phyloP scores from a whole-genome alignment of 768 basidiomycete genomes.

The Xerocomus potaroensis region DNA sequence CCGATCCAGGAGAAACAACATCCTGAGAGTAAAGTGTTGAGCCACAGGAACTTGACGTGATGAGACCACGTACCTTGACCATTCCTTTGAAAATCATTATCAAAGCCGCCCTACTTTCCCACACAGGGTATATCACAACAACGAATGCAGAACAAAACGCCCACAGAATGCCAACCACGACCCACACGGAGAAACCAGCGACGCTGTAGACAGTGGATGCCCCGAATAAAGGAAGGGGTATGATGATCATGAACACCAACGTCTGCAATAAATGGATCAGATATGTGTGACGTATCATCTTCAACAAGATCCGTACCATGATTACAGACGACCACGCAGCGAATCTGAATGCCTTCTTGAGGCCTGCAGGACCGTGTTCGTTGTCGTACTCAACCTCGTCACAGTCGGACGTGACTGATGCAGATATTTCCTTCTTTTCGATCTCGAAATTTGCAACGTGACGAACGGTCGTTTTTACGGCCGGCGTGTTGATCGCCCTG shows the following conservation, averaged over 20 bases:
- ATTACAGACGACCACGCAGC: slow-evolving; percentile 70
- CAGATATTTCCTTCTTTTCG: slow-evolving; percentile 34
- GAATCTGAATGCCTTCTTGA: slow-evolving; percentile 76
- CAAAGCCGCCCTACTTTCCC: slow-evolving; percentile 73
- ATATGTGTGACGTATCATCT: too few species aligned
- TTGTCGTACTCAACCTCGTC: slow-evolving; percentile 40
- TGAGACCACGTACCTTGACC: slow-evolving; percentile 57
- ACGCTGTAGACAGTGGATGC: slow-evolving; percentile 67
- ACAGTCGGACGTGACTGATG: slow-evolving; percentile 35
- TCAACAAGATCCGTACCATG: slow-evolving; percentile 53
- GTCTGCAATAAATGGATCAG: slow-evolving; percentile 42
- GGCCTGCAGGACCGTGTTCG: slow-evolving; percentile 59
- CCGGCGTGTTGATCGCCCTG: slow-evolving; percentile 62
- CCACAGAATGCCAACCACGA: slow-evolving; percentile 80
- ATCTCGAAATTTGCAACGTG: slow-evolving; percentile 27
- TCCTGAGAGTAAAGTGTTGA: slow-evolving; percentile 32
- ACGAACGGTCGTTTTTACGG: slow-evolving; percentile 11
- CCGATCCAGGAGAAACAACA: slow-evolving; percentile 37
- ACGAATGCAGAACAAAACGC: slow-evolving; percentile 68
- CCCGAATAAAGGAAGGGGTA: slow-evolving; percentile 87
- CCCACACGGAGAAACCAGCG: slow-evolving; percentile 72
- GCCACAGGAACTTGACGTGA: neutral
- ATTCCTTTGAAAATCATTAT: slow-evolving; percentile 55
- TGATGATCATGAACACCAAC: slow-evolving; percentile 61
- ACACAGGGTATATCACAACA: slow-evolving; percentile 84